Percentiles rank a stretch among this genome's conserved stretches.
Evolutionary conservation across 1,284 basidiomycete species (phyloP).

Genomic region (Marasmius tenuissimus): DNA sequence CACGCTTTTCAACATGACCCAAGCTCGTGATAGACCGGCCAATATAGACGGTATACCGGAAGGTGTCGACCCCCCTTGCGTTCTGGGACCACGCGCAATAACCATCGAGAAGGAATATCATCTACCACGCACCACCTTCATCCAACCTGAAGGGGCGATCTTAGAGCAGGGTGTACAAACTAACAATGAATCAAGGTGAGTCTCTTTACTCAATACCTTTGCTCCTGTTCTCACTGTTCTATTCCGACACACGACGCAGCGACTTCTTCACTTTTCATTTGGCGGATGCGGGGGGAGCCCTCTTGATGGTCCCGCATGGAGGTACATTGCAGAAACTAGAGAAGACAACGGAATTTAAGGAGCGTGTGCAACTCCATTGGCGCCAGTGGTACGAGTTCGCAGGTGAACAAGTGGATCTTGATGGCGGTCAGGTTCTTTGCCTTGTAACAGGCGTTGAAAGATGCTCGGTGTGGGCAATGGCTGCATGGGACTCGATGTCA

Average conservation of each 20-base stretch:
- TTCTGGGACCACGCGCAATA: neutral
- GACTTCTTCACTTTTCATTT: neutral
- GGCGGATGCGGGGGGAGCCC: neutral
- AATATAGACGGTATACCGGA: neutral
- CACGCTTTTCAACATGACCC: neutral
- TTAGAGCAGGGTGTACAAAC: neutral
- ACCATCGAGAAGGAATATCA: neutral
- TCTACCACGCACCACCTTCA: neutral
- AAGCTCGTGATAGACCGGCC: neutral
- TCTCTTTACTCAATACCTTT: neutral
- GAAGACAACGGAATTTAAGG: neutral
- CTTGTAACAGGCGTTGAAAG: neutral
- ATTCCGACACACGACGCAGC: neutral
- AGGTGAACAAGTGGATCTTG: neutral
- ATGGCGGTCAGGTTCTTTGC: neutral
- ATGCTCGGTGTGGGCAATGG: neutral
- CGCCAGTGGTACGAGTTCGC: neutral
- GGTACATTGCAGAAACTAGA: neutral
- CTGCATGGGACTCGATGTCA: neutral
- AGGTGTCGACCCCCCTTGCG: neutral
- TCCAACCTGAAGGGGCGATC: neutral
- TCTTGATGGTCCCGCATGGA: neutral
- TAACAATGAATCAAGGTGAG: neutral
- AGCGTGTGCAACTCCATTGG: neutral
- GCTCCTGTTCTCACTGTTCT: neutral